phyloP scores from a whole-genome alignment of 2,329 filamentous ascomycete species.

The Fusarium globosum region DNA sequence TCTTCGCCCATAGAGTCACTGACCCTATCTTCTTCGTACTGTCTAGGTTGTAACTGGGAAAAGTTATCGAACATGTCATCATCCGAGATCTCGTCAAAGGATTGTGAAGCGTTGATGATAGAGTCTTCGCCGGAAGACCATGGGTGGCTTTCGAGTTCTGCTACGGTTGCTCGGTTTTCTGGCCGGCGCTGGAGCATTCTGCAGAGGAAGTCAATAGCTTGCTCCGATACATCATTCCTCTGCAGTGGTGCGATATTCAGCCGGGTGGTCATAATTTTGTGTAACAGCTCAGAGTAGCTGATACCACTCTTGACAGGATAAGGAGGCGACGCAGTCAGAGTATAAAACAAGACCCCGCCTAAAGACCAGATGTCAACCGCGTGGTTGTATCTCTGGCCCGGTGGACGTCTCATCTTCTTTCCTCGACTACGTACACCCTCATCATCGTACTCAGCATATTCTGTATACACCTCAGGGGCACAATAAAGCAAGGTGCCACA shows the following conservation, averaged over 20 bases:
- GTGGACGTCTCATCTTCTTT: slow-evolving; percentile 69
- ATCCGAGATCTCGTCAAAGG: slow-evolving; percentile 71
- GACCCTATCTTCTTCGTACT: slow-evolving; percentile 53
- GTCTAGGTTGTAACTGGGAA: slow-evolving; percentile 63
- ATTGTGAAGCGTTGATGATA: slow-evolving; percentile 54
- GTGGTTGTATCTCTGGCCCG: slow-evolving; percentile 81
- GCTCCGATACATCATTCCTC: slow-evolving; percentile 67
- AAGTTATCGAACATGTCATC: slow-evolving; percentile 68
- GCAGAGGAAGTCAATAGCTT: slow-evolving; percentile 78
- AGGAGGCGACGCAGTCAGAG: slow-evolving; percentile 82
- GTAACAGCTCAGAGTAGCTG: slow-evolving; percentile 81
- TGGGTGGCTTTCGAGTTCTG: slow-evolving; percentile 74
- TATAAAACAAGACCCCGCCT: slow-evolving; percentile 89
- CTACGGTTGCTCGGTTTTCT: slow-evolving; percentile 77
- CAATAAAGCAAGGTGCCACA: slow-evolving; percentile 97
- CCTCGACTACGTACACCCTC: slow-evolving; percentile 71
- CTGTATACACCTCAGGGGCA: slow-evolving; percentile 93
- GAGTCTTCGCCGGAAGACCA: slow-evolving; percentile 70
- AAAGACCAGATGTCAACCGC: slow-evolving; percentile 97
- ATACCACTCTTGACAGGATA: slow-evolving; percentile 82
- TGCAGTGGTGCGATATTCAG: slow-evolving; percentile 75
- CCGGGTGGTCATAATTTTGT: slow-evolving; percentile 84
- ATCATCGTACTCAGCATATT: slow-evolving; percentile 75
- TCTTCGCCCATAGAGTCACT: slow-evolving; percentile 68
- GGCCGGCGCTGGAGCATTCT: slow-evolving; percentile 88